Conservation (phyloP, 1,139 yeast genomes). For the Sugiyamaella castrensis region DNA sequence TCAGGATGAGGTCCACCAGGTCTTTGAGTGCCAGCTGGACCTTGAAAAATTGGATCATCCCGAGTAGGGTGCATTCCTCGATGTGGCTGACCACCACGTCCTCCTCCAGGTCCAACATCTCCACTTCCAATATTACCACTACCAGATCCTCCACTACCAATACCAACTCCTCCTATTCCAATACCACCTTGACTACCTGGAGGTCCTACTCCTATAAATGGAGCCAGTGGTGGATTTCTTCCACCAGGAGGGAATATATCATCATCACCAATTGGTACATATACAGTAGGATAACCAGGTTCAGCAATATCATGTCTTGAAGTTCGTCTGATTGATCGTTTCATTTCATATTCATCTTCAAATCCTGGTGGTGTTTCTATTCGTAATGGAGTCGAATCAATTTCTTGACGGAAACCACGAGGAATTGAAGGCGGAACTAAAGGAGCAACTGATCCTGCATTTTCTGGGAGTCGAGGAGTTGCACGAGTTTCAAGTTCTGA, state of each 20-base stretch:
- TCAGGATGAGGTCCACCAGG: slow-evolving; percentile 18
- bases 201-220: slow-evolving; percentile 24
- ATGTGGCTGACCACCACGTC: slow-evolving; percentile 17
- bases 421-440: slow-evolving; percentile 3
- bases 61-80: slow-evolving; percentile 42
- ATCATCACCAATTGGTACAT: slow-evolving; percentile 36
- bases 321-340: slow-evolving; percentile 9
- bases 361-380: slow-evolving; percentile 50
- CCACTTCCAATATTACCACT: too few species aligned
- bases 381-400: slow-evolving; percentile 4
- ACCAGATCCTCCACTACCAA: slow-evolving; percentile 22
- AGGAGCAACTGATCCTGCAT: slow-evolving; percentile 18
- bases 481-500: slow-evolving; percentile 5
- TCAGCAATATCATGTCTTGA: slow-evolving; percentile 17
- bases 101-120: too few species aligned
- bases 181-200: slow-evolving; percentile 6
- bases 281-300: slow-evolving; percentile 17
- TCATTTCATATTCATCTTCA: slow-evolving; percentile 55
- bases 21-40: slow-evolving; percentile 22
- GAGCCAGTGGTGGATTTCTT: slow-evolving; percentile 33
- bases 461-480: slow-evolving; percentile 17
- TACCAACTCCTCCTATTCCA: slow-evolving; percentile 24
- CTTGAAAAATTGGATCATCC: slow-evolving; percentile 29
- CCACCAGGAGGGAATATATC: slow-evolving; percentile 45
- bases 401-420: neutral